phyloP scores from a whole-genome alignment of 768 basidiomycete genomes.

The Phanerochaete sordida region DNA sequence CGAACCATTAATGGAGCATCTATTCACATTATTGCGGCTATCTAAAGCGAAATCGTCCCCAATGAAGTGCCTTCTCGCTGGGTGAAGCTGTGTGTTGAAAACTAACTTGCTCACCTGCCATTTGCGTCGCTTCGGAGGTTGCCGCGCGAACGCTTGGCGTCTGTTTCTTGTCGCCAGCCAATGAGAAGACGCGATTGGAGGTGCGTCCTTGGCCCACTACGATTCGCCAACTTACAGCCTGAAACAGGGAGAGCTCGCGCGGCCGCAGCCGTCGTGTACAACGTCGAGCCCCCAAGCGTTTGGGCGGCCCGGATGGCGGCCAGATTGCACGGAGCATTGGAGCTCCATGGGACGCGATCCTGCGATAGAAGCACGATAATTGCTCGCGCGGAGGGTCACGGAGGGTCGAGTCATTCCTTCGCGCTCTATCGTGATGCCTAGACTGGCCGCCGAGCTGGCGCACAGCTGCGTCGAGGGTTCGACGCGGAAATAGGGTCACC shows the following conservation, averaged over 20 bases:
- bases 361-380: conserved; percentile 1
- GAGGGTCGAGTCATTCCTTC: not conserved
- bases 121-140: not conserved
- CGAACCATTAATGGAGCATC: too few species aligned
- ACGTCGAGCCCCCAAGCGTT: too few species aligned
- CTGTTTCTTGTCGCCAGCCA: not conserved
- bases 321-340: not conserved
- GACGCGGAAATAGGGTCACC: not conserved
- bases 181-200: not conserved
- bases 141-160: not conserved
- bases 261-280: not conserved
- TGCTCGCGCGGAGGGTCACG: not conserved
- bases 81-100: too few species aligned
- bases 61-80: too few species aligned
- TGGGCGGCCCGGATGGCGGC: not conserved
- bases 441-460: not conserved
- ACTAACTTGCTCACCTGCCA: not conserved
- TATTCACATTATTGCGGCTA: too few species aligned
- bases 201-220: not conserved
- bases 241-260: not conserved
- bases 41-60: too few species aligned
- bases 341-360: not conserved
- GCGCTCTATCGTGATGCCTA: not conserved
- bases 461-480: not conserved
- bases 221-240: not conserved